Evolutionary conservation across 164 flowering plant genomes (phyloP), one percentile per base, ranked within the genome.

Genomic region (Santalum album): DNA sequence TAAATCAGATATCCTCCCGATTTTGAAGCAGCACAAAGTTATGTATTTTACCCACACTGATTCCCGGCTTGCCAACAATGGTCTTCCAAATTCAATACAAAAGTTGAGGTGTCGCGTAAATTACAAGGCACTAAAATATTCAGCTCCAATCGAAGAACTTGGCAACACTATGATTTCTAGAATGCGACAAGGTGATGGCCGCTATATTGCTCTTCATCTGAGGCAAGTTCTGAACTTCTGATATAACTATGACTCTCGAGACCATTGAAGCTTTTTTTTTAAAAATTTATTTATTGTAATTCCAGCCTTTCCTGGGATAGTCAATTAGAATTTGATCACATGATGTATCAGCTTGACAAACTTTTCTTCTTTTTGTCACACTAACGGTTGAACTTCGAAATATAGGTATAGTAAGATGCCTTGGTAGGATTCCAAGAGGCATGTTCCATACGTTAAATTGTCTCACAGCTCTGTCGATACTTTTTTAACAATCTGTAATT

Each of bases 21-120:
- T 84, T 52, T 55, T 94, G 67, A 84, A 84, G 75, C 86, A 83
- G 66, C 95, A 94, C 69, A 84, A 80, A 73, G 94, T 94, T 46
- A 58, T 94, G 32, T 87, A 86, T 66, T 87, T 94, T 58, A 94
- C 97, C 55, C 99, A 94, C 58, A 76, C 95, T 25, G 97, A 94
- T 74, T 90, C 99, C 46, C 79, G 99, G 52, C 75, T 94, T 55
- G 87, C 99, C 50, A 94, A 90, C 77, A 94, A 90, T 65, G 87
- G 68, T 21, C 53, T 94, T 20, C 77, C 87, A 2, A 62, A n/a
- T 65, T 77, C 87, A 38, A 79, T 87, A 54, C 99, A 94, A 54
- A 94, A 81, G 77, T 67, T 94, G 62, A 78, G 99, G 68, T 94
- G 99, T 58, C 95, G 86, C 46, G 99, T 74, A 6, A 90, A 90